These are phyloP conservation scores for Neofusicoccum cordaticola DNA, from an alignment of 2,329 filamentous ascomycete species.

Conservation along the genomic window DNA sequence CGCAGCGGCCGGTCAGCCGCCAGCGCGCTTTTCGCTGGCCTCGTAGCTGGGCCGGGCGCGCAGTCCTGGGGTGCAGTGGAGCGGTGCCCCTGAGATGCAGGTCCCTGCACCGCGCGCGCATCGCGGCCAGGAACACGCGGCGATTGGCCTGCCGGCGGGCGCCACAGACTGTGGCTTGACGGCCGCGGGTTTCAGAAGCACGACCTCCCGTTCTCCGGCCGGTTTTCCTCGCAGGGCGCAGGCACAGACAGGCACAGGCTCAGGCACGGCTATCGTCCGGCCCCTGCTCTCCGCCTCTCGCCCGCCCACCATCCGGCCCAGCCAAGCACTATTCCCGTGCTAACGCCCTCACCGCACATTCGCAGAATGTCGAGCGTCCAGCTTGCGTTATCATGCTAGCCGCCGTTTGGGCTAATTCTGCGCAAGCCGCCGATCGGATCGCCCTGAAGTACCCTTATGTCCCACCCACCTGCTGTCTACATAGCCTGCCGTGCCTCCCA, in stretches of 20 bases:
- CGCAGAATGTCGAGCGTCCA: background rate
- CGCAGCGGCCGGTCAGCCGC: background rate
- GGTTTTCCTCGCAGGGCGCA: background rate
- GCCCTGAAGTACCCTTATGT: slow-evolving; percentile 14
- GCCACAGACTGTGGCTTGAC: slow-evolving; percentile 9
- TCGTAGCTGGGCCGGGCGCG: background rate
- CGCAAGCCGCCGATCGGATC: slow-evolving; percentile 11
- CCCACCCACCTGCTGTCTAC: slow-evolving; percentile 7
- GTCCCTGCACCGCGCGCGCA: background rate
- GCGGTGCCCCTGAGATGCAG: slow-evolving; percentile 9
- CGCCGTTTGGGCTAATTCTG: slow-evolving; percentile 13
- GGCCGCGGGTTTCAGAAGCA: slow-evolving; percentile 1
- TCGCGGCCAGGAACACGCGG: slow-evolving; percentile 1
- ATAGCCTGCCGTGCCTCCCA: slow-evolving; percentile 2
- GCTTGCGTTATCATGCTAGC: slow-evolving; percentile 17
- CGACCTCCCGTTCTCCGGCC: slow-evolving; percentile 4
- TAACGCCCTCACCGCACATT: slow-evolving; percentile 13
- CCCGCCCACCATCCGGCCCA: background rate
- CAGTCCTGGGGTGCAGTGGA: background rate
- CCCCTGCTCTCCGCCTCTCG: slow-evolving; percentile 1
- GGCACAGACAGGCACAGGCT: too few species aligned
- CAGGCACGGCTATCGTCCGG: background rate
- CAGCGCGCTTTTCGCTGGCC: background rate
- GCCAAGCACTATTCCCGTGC: slow-evolving; percentile 12
- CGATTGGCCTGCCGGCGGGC: background rate